Conservation (phyloP, 2,329 filamentous ascomycete genomes). For the Whalleya microplaca region DNA sequence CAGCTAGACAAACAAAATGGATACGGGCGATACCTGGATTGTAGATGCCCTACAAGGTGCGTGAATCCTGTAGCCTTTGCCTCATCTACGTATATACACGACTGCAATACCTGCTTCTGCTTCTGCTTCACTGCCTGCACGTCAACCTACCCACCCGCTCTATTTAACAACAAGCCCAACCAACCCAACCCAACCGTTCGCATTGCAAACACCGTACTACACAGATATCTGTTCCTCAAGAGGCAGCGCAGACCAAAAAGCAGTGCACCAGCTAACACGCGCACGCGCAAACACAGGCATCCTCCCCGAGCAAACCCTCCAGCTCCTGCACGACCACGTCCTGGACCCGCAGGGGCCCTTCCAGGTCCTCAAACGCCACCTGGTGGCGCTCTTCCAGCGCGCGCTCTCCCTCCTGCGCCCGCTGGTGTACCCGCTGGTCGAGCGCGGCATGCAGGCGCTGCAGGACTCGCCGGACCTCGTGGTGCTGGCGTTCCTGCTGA, state of each 20-base stretch:
- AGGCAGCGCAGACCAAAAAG: not conserved
- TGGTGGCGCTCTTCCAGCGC: slow-evolving; percentile 34
- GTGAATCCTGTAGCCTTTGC: slow-evolving; percentile 4
- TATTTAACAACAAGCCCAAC: not conserved
- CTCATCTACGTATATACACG: not conserved
- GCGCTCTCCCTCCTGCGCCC: slow-evolving; percentile 41
- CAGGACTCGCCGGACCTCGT: slow-evolving; percentile 48
- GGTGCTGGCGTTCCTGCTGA: slow-evolving; percentile 52
- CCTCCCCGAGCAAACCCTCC: slow-evolving; percentile 49
- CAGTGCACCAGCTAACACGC: not conserved
- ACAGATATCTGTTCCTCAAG: not conserved
- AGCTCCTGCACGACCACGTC: slow-evolving; percentile 51
- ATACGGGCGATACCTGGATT: slow-evolving; percentile 31
- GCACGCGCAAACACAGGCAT: slow-evolving; percentile 33
- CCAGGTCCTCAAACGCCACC: slow-evolving; percentile 44
- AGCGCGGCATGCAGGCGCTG: slow-evolving; percentile 42
- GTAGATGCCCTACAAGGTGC: slow-evolving; percentile 36
- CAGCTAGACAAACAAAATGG: slow-evolving; percentile 14
- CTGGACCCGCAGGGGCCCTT: slow-evolving; percentile 48
- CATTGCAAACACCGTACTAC: not conserved
- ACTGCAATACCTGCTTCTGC: not conserved
- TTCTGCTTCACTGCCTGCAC: not conserved
- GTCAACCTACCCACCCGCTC: not conserved
- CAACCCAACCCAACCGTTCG: not conserved
- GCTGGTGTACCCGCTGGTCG: slow-evolving; percentile 47